phyloP scores from a whole-genome alignment of 441 rosid genomes.

The Euphorbia celastroides region DNA sequence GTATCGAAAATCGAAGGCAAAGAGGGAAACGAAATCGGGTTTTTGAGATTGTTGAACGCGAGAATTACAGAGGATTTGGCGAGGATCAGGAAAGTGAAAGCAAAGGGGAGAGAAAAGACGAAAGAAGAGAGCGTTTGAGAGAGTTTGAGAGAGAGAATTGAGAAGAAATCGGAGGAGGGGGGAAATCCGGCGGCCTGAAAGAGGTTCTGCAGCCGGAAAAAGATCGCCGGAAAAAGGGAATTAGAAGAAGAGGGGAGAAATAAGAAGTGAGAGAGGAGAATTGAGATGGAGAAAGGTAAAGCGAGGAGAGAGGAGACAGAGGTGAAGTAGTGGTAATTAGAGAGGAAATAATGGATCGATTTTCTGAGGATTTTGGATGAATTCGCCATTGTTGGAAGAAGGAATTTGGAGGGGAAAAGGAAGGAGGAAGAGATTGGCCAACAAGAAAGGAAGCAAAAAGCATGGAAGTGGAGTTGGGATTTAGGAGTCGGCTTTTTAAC shows the following conservation, averaged over 20 bases:
- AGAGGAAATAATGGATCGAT: constrained; percentile 58
- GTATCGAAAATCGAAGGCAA: constrained; percentile 30
- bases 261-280: constrained; percentile 53
- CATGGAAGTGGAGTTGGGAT: constrained; percentile 3
- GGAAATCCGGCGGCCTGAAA: constrained; percentile 71
- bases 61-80: constrained; percentile 59
- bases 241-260: constrained; percentile 40
- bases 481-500: background rate
- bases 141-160: constrained; percentile 52
- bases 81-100: constrained; percentile 62
- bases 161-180: constrained; percentile 50
- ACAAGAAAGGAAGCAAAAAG: constrained; percentile 26
- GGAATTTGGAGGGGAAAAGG: constrained; percentile 1
- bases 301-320: constrained; percentile 43
- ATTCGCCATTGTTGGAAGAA: constrained; percentile 37
- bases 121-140: constrained; percentile 45
- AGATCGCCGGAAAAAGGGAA: constrained; percentile 31
- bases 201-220: constrained; percentile 35
- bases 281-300: constrained; percentile 50
- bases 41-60: constrained; percentile 19
- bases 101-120: constrained; percentile 55
- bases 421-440: constrained; percentile 28
- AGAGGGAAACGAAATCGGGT: constrained; percentile 25
- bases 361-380: constrained; percentile 49
- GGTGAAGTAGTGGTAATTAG: constrained; percentile 55